A percentile compares a stretch with the other conserved stretches of the same genome.
These are phyloP conservation scores for Lentithecium fluviatile DNA, from an alignment of 495 filamentous ascomycete species.

Conservation along the genomic window DNA sequence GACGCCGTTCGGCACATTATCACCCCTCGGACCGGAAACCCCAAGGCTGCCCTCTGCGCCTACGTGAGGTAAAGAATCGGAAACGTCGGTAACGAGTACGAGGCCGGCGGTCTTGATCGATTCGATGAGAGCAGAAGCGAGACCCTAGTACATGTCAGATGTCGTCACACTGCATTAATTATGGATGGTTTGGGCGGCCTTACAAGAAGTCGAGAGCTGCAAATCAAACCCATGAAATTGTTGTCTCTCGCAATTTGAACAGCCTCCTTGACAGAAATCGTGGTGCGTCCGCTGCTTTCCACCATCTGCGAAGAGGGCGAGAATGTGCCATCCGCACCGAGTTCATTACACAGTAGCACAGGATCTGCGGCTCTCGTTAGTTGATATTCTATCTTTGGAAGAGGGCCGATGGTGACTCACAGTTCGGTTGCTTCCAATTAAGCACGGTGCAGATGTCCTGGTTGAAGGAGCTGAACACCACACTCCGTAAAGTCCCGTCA, in stretches of 20 bases:
- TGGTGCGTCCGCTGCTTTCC: conserved; percentile 65
- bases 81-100: conserved; percentile 87
- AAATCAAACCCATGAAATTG: conserved; percentile 97
- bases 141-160: conserved; percentile 57
- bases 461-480: conserved; percentile 92
- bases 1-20: conserved; percentile 62
- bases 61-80: conserved; percentile 40
- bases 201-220: conserved; percentile 80
- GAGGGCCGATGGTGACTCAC: conserved; percentile 47
- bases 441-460: conserved; percentile 83
- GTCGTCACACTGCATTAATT: conserved; percentile 32
- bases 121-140: conserved; percentile 86
- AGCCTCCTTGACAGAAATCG: conserved; percentile 87
- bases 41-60: conserved; percentile 43
- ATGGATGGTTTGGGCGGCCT: conserved; percentile 38
- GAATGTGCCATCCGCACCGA: conserved; percentile 55
- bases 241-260: conserved; percentile 91
- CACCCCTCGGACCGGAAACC: conserved; percentile 45
- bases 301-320: conserved; percentile 43
- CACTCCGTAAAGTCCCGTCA: conserved; percentile 62
- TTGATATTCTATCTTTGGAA: not conserved
- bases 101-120: conserved; percentile 92
- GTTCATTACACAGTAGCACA: conserved; percentile 89
- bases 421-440: conserved; percentile 99
- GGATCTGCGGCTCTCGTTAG: conserved; percentile 58